Evolutionary conservation across 768 basidiomycete genomes (phyloP).

Genomic region (Termitomyces heimii): DNA sequence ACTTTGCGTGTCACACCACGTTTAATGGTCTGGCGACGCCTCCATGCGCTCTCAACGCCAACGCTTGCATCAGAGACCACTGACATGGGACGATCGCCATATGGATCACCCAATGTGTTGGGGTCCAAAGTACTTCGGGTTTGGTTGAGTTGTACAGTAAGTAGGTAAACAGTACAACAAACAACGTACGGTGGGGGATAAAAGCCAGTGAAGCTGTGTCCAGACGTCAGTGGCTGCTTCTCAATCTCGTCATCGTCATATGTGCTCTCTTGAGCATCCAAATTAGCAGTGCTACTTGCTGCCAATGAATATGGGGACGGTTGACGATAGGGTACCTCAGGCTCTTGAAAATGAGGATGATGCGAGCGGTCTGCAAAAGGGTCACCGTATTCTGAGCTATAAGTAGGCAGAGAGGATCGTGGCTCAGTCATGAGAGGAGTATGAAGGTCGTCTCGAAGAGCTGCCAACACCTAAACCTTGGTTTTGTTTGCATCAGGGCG

Average conservation of each 20-base stretch:
- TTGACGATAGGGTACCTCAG: constrained; percentile 36
- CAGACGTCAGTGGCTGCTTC: constrained; percentile 68
- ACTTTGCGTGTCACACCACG: constrained; percentile 91
- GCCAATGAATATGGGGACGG: constrained; percentile 41
- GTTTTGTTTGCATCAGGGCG: constrained; percentile 19
- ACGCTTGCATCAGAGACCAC: constrained; percentile 47
- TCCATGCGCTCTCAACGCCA: constrained; percentile 56
- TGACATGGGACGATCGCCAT: constrained; percentile 43
- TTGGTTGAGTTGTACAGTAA: constrained; percentile 4
- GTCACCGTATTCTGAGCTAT: constrained; percentile 39
- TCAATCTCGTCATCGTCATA: constrained; percentile 70
- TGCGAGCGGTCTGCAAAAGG: constrained; percentile 71
- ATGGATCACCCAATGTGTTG: constrained; percentile 62
- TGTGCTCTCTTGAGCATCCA: constrained; percentile 40
- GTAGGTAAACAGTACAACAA: neutral
- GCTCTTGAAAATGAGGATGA: constrained; percentile 57
- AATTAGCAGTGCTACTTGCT: constrained; percentile 39
- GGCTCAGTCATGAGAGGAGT: constrained; percentile 30
- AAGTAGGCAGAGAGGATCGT: constrained; percentile 28
- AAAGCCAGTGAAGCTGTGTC: constrained; percentile 51
- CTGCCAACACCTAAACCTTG: constrained; percentile 17
- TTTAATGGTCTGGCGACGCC: constrained; percentile 84
- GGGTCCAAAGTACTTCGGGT: constrained; percentile 44
- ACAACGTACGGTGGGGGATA: constrained; percentile 69
- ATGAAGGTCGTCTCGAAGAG: constrained; percentile 10